A percentile compares a stretch with the other conserved stretches of the same genome.
These are phyloP conservation scores for Naganishia onofrii DNA, from an alignment of 768 basidiomycete genomes.

Conservation along the genomic window DNA sequence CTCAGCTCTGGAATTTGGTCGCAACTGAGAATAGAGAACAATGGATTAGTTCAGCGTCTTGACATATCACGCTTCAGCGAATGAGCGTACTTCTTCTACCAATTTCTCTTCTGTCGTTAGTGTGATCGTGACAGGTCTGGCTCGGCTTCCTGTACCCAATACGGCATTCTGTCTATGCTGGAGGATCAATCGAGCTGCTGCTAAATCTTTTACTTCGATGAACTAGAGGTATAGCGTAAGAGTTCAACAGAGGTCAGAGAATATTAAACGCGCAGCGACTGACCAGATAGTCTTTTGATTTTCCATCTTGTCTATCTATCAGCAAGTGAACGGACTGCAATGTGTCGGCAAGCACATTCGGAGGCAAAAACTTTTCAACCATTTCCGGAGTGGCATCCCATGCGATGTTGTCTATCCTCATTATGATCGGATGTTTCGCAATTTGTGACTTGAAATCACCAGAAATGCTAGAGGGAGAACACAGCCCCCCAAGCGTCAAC, in stretches of 20 bases:
- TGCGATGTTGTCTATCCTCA: conserved; percentile 48
- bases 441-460: too few species aligned
- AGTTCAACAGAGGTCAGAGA: not conserved
- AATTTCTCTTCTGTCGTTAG: conserved; percentile 37
- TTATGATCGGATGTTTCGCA: conserved; percentile 21
- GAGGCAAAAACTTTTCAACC: conserved; percentile 38
- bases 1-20: conserved; percentile 38
- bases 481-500: not conserved
- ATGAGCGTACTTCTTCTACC: conserved; percentile 35
- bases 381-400: conserved; percentile 44
- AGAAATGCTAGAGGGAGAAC: not conserved
- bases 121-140: conserved; percentile 42
- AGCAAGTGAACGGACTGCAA: conserved; percentile 43
- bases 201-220: conserved; percentile 37
- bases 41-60: too few species aligned
- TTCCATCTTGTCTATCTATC: conserved; percentile 39
- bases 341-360: conserved; percentile 32
- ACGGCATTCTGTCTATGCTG: conserved; percentile 41
- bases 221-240: conserved; percentile 33
- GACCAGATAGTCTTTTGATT: conserved; percentile 44
- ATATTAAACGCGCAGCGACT: not conserved
- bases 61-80: not conserved
- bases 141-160: conserved; percentile 36
- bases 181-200: conserved; percentile 38
- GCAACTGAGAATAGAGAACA: conserved; percentile 37